phyloP scores from a whole-genome alignment of 1,284 basidiomycete genomes.

The Pholiota adiposa region DNA sequence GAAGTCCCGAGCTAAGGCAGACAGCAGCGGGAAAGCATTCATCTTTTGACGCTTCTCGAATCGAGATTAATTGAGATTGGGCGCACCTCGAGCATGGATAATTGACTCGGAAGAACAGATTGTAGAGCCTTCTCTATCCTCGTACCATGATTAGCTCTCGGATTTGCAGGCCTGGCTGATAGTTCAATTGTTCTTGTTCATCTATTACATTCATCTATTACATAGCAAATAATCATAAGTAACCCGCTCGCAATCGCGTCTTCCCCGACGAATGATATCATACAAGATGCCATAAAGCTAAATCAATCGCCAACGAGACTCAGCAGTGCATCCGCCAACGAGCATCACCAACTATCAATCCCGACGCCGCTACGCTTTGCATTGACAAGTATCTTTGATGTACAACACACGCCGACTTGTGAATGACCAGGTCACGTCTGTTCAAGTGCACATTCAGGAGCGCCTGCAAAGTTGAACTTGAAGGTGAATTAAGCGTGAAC shows the following conservation, averaged over 20 bases:
- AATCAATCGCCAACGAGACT: conserved; percentile 1
- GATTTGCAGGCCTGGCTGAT: not conserved
- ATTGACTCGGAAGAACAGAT: not conserved
- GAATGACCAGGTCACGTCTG: too few species aligned
- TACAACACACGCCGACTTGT: not conserved
- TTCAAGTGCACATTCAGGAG: too few species aligned
- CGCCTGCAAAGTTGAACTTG: not conserved
- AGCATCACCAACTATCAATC: not conserved
- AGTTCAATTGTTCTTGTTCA: not conserved
- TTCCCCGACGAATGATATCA: not conserved
- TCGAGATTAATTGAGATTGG: not conserved
- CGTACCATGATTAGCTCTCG: too few species aligned
- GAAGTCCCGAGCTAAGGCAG: not conserved
- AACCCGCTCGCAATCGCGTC: not conserved
- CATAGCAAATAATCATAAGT: too few species aligned
- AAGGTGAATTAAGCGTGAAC: not conserved
- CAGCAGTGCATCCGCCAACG: not conserved
- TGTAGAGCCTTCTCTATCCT: too few species aligned
- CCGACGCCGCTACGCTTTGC: not conserved
- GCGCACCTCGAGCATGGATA: not conserved
- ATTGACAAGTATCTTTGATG: not conserved
- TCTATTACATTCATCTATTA: too few species aligned
- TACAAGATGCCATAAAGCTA: not conserved
- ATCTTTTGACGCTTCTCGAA: not conserved
- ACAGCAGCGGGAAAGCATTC: not conserved